Evolutionary conservation across 1,284 basidiomycete species (phyloP), one percentile per base, ranked within the genome.

Genomic region (Pyrrhoderma lamaoense): DNA sequence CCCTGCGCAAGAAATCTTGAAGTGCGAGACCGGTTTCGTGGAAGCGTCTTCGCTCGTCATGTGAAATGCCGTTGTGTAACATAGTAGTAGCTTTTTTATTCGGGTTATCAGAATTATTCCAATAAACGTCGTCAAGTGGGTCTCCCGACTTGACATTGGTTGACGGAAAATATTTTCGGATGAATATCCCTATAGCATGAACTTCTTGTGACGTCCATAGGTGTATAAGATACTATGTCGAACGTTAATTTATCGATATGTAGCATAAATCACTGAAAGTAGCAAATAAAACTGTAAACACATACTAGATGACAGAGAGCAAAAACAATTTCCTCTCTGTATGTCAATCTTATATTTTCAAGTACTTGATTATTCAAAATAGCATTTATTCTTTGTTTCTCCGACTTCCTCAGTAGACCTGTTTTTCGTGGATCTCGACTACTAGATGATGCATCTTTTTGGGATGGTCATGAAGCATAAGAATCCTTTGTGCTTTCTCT

Each of bases 121-220:
- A 53, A n/a, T 25, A n/a, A 9, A 43, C 34, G 16, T 53, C 52
- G 18, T 40, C 51, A 21, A 44, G 37, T 31, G 37, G 21, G 34
- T 53, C 47, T 11, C 47, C 51, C 1, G 42, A 34, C 4, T 42
- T 34, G 19, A 37, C 34, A 39, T 14, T 37, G 13, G 44, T 38
- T 19, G 52, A 53, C 7, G 52, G 52, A 35, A 53, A 53, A 42
- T 48, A 53, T 38, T 27, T 31, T n/a, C 42, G 27, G 46, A 53
- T 53, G 22, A 43, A 19, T 21, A 38, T 38, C 11, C 21, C n/a
- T n/a, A 53, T 40, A 8, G 21, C 44, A 21, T 48, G 31, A 3
- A 36, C 36, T 19, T 48, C 13, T 21, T 40, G 46, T 13, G 46
- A 44, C 2, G 42, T 48, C 52, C 52, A 48, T 16, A 49, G 21